A percentile compares a stretch with the other conserved stretches of the same genome.
Evolutionary conservation across 2,329 filamentous ascomycete genomes (phyloP).

Genomic region (Ophiognomonia clavigignenti-juglandacearum): DNA sequence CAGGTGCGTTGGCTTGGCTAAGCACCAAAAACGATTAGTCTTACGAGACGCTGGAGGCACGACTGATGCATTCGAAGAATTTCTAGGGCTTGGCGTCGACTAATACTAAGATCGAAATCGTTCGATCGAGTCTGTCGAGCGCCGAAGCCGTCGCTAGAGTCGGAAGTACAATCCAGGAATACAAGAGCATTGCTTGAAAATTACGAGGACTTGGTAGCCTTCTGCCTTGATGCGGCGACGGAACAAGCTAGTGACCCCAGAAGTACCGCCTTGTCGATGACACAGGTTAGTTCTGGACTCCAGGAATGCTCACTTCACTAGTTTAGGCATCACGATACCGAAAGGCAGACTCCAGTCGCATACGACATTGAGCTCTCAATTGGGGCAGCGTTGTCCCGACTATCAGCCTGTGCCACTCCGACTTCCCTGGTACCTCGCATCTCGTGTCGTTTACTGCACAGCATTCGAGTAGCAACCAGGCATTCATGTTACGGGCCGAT

Average conservation of each 20-base stretch:
- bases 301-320: no score
- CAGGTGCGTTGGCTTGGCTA: conserved; percentile 12
- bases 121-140: background rate
- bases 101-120: background rate
- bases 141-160: background rate
- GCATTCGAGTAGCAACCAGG: no score
- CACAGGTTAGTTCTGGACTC: background rate
- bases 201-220: background rate
- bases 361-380: no score
- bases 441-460: no score
- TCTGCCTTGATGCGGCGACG: background rate
- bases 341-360: no score
- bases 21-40: conserved; percentile 7
- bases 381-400: no score
- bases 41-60: background rate
- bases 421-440: no score
- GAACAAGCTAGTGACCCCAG: background rate
- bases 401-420: no score
- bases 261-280: background rate
- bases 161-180: conserved; percentile 5
- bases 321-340: no score
- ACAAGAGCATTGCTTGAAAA: conserved; percentile 2
- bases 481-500: no score
- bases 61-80: conserved; percentile 5
- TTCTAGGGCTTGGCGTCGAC: background rate